Evolutionary conservation across 2,329 filamentous ascomycete genomes (phyloP).

Genomic region (Calonectria crousiana): DNA sequence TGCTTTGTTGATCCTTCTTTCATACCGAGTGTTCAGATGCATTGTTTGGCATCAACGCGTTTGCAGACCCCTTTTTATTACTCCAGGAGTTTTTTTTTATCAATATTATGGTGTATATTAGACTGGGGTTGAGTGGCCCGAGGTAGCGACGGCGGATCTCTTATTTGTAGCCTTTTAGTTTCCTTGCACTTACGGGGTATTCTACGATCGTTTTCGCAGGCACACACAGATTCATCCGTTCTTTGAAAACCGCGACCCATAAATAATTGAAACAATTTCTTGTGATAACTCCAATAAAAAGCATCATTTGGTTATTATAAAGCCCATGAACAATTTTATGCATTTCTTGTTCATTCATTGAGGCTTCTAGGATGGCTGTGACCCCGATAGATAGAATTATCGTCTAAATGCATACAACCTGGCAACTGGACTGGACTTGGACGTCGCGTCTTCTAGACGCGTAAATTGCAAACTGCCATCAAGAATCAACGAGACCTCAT

Average conservation of each 20-base stretch:
- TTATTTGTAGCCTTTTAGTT: not conserved
- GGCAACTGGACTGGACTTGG: slow-evolving; percentile 34
- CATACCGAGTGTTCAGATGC: not conserved
- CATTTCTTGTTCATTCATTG: not conserved
- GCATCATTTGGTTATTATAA: too few relatives aligned
- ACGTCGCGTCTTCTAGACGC: slow-evolving; percentile 48
- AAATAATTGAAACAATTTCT: not conserved
- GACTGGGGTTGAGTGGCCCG: too few relatives aligned
- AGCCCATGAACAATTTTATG: not conserved
- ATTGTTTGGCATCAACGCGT: not conserved
- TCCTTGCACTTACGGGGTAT: not conserved
- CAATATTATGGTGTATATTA: not conserved
- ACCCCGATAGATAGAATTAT: slow-evolving; percentile 27
- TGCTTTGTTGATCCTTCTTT: not conserved
- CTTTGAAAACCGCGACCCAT: not conserved
- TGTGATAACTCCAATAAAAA: not conserved
- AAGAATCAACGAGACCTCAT: slow-evolving; percentile 32
- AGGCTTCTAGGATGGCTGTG: not conserved
- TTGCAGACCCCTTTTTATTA: not conserved
- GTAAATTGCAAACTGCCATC: slow-evolving; percentile 34
- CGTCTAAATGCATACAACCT: slow-evolving; percentile 38
- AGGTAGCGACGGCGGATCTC: not conserved
- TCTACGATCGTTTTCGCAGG: too few relatives aligned
- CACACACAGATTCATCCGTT: not conserved
- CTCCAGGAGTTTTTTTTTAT: not conserved